Evolutionary conservation across 495 filamentous ascomycete species (phyloP).

Genomic region (Penicillium silybi): DNA sequence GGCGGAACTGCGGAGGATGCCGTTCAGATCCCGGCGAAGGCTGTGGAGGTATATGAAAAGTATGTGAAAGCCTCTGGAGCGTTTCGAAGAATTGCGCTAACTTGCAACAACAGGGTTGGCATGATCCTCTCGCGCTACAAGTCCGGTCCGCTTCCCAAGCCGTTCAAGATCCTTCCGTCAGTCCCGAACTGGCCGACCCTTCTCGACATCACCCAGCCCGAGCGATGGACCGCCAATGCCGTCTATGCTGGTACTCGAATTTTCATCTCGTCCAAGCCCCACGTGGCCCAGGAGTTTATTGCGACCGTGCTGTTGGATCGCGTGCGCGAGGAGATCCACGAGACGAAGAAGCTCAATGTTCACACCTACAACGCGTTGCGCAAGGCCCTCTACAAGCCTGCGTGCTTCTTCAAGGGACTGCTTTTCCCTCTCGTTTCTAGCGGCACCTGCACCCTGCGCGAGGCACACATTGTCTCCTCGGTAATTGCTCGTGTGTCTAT

Average conservation of each 20-base stretch:
- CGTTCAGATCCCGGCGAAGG: conserved; percentile 83
- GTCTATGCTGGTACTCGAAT: conserved; percentile 82
- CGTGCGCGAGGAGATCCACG: conserved; percentile 81
- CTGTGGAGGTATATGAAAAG: conserved; percentile 92
- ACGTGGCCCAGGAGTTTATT: conserved; percentile 74
- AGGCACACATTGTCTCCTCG: conserved; percentile 84
- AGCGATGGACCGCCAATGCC: conserved; percentile 83
- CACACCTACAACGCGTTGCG: conserved; percentile 92
- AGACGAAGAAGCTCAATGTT: conserved; percentile 88
- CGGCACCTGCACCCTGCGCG: conserved; percentile 78
- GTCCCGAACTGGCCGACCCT: conserved; percentile 88
- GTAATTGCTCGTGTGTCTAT: conserved; percentile 77
- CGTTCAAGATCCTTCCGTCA: conserved; percentile 93
- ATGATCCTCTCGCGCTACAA: conserved; percentile 89
- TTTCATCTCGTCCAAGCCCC: conserved; percentile 77
- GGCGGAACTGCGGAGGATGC: conserved; percentile 64
- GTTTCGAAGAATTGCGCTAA: conserved; percentile 12
- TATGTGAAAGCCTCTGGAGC: conserved; percentile 33
- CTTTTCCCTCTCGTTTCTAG: conserved; percentile 81
- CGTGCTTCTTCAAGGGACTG: conserved; percentile 94
- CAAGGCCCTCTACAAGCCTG: conserved; percentile 91
- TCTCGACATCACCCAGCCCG: conserved; percentile 73
- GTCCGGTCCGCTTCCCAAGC: conserved; percentile 90
- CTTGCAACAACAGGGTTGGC: conserved; percentile 59
- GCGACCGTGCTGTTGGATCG: conserved; percentile 77